phyloP scores from a whole-genome alignment of 257 asterid genomes.

The Striga asiatica region DNA sequence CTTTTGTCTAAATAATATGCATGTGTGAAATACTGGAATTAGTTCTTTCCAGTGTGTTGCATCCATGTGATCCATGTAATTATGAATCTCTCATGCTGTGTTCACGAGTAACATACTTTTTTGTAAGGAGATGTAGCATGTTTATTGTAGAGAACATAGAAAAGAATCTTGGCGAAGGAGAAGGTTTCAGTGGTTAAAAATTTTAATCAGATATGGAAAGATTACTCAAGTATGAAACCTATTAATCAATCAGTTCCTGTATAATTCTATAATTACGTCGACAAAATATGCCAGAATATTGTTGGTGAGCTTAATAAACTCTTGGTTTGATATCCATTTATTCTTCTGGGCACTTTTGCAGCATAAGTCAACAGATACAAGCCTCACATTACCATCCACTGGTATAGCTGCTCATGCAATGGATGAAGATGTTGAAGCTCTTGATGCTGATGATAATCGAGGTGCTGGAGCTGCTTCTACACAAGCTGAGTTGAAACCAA shows the following conservation, averaged over 20 bases:
- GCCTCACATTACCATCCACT: constrained; percentile 46
- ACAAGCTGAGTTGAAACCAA: constrained; percentile 22
- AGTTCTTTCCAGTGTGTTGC: neutral
- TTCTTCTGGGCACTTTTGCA: constrained; percentile 22
- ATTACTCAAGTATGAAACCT: neutral
- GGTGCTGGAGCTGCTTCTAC: constrained; percentile 19
- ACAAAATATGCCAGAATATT: neutral
- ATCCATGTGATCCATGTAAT: no score
- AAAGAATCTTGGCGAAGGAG: neutral
- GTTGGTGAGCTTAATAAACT: neutral
- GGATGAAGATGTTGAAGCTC: constrained; percentile 62
- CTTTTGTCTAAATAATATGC: neutral
- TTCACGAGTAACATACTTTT: neutral
- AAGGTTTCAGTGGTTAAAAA: neutral
- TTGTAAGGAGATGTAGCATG: neutral
- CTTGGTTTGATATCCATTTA: neutral
- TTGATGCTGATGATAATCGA: constrained; percentile 45
- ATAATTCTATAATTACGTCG: neutral
- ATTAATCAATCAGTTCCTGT: neutral
- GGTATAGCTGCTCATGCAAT: constrained; percentile 76
- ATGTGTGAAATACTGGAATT: neutral
- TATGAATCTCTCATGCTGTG: neutral
- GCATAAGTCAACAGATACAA: constrained; percentile 41
- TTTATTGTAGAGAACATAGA: neutral
- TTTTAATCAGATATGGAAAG: neutral